A percentile compares a stretch with the other conserved stretches of the same genome.
These are phyloP conservation scores for Mariannaea elegans DNA, from an alignment of 2,329 filamentous ascomycete species.

Conservation along the genomic window DNA sequence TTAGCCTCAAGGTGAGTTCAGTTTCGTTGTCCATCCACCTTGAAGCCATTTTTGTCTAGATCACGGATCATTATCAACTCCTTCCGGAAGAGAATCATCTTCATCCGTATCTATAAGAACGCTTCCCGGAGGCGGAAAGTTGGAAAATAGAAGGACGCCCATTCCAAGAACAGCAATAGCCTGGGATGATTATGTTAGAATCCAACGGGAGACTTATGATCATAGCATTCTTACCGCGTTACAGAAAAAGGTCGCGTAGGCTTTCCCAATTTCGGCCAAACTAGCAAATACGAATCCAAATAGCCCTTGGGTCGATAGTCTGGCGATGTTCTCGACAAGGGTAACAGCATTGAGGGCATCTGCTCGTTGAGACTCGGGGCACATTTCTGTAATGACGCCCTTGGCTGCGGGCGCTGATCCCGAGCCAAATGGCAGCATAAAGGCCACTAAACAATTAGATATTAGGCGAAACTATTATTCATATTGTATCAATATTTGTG, in stretches of 20 bases:
- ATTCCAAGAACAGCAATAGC: constrained; percentile 59
- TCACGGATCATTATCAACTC: background rate
- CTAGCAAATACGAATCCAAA: constrained; percentile 75
- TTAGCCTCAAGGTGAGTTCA: no score
- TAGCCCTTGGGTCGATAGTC: constrained; percentile 68
- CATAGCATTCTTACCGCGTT: constrained; percentile 62
- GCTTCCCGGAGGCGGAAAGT: constrained; percentile 53
- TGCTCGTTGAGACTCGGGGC: constrained; percentile 65
- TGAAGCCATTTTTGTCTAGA: background rate
- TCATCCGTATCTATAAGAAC: constrained; percentile 42
- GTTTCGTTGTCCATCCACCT: no score
- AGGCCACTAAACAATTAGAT: constrained; percentile 57
- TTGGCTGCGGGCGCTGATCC: constrained; percentile 76
- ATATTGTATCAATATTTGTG: background rate
- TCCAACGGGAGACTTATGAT: background rate
- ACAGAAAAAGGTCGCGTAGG: constrained; percentile 71
- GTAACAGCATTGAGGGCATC: constrained; percentile 76
- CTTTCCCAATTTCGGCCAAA: constrained; percentile 66
- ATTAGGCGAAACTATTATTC: background rate
- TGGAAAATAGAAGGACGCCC: constrained; percentile 51
- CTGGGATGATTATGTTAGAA: constrained; percentile 43
- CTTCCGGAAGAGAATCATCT: background rate
- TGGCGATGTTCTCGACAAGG: constrained; percentile 74
- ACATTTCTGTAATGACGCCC: constrained; percentile 78
- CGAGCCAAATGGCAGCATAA: constrained; percentile 72